These are phyloP conservation scores for Calycina marina DNA, from an alignment of 2,329 filamentous ascomycete species.

Conservation along the genomic window DNA sequence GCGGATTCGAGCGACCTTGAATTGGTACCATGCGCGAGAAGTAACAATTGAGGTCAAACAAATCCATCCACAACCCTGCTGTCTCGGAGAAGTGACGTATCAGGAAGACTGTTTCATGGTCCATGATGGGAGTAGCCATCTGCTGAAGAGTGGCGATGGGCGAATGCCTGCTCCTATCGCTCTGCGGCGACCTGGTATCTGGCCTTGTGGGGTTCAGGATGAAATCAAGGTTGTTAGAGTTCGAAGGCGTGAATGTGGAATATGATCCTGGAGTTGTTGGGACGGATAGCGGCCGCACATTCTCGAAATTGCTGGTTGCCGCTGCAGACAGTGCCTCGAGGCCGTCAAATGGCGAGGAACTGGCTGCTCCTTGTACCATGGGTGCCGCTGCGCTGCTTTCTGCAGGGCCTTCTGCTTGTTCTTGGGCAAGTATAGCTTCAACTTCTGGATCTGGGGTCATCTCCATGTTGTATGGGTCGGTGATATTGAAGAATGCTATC, in stretches of 20 bases:
- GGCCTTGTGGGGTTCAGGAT: too few relatives aligned
- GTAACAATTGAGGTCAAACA: constrained; percentile 40
- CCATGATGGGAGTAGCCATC: constrained; percentile 15
- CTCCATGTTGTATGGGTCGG: constrained; percentile 43
- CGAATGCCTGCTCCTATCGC: not conserved
- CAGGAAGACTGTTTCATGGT: constrained; percentile 44
- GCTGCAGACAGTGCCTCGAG: constrained; percentile 36
- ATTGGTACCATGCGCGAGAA: constrained; percentile 46
- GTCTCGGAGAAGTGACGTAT: constrained; percentile 45
- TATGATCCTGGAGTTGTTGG: constrained; percentile 11
- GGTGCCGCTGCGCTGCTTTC: constrained; percentile 15
- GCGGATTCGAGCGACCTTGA: constrained; percentile 33
- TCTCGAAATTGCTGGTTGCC: constrained; percentile 29
- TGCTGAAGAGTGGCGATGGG: not conserved
- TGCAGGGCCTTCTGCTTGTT: constrained; percentile 10
- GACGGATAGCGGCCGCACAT: constrained; percentile 13
- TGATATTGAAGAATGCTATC: constrained; percentile 47
- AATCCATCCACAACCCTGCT: constrained; percentile 37
- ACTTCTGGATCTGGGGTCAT: constrained; percentile 24
- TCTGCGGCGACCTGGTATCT: too few relatives aligned
- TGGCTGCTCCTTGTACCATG: not conserved
- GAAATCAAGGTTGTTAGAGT: constrained; percentile 29
- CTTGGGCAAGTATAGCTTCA: constrained; percentile 4
- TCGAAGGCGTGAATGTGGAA: not conserved
- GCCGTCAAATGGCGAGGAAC: not conserved